Conservation (phyloP, 148 eudicot species). For the Vaccinium darrowii region DNA sequence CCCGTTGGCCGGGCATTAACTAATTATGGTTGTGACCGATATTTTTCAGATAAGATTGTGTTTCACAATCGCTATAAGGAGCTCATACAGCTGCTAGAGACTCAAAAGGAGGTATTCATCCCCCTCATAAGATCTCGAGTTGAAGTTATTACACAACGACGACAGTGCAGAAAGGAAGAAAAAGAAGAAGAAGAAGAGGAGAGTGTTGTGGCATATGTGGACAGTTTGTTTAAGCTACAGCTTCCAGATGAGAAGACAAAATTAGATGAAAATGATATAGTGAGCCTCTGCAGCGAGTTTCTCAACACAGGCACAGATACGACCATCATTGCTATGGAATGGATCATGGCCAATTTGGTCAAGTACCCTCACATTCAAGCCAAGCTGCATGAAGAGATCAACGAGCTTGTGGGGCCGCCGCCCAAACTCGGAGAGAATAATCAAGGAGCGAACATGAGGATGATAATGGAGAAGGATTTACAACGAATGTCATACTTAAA, state of each 20-base stretch:
- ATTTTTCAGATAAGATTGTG: conserved; percentile 32
- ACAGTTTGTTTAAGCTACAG: conserved; percentile 47
- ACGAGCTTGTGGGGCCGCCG: conserved; percentile 29
- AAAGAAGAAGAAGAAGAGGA: neutral
- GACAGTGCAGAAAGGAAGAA: neutral
- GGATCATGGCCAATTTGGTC: conserved; percentile 76
- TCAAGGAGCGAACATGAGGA: conserved; percentile 6
- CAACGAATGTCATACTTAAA: conserved; percentile 49
- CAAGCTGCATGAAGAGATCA: conserved; percentile 57
- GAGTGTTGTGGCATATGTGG: conserved; percentile 46
- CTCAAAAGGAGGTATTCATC: conserved; percentile 37
- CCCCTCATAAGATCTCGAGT: conserved; percentile 50
- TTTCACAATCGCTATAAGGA: conserved; percentile 58
- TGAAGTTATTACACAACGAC: conserved; percentile 8
- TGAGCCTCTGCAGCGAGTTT: conserved; percentile 50
- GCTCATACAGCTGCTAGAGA: conserved; percentile 25
- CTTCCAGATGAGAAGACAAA: conserved; percentile 40
- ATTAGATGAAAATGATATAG: conserved; percentile 39
- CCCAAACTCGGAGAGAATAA: neutral
- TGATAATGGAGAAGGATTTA: conserved; percentile 51
- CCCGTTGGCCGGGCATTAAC: no score
- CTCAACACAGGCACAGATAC: conserved; percentile 69
- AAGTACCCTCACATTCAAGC: conserved; percentile 48
- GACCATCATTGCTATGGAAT: conserved; percentile 61
- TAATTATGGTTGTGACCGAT: neutral